Evolutionary conservation across 108 stramenopile genomes (phyloP).

Genomic region (Hondaea fermentalgiana): DNA sequence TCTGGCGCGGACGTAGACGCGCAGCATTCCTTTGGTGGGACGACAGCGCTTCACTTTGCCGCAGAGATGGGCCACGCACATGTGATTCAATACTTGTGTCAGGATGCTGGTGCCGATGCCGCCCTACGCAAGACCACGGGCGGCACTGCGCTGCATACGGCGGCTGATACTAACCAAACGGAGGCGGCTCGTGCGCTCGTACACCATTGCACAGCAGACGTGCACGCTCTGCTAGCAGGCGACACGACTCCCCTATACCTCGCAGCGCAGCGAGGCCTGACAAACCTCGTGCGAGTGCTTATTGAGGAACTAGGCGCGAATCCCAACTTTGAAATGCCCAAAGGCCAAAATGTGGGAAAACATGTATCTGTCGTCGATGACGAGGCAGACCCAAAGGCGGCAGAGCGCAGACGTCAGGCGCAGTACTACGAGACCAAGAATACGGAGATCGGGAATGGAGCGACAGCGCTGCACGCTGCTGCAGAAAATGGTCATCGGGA

Average conservation of each 20-base stretch:
- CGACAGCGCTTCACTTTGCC: not conserved
- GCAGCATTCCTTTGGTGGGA: not conserved
- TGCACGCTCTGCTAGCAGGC: not conserved
- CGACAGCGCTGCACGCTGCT: slow-evolving; percentile 1
- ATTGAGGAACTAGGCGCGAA: not conserved
- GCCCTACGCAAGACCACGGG: not conserved
- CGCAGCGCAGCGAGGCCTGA: not conserved
- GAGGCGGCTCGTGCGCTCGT: not conserved
- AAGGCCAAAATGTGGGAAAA: not conserved
- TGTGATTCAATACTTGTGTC: not conserved
- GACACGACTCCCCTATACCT: not conserved
- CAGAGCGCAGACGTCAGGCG: not conserved
- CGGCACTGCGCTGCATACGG: not conserved
- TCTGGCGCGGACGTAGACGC: not conserved
- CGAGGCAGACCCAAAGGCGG: not conserved
- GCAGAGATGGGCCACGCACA: not conserved
- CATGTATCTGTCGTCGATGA: not conserved
- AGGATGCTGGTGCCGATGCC: not conserved
- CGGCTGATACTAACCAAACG: not conserved
- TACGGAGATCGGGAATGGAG: not conserved
- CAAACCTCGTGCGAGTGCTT: not conserved
- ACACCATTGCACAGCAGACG: not conserved
- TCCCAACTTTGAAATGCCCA: not conserved
- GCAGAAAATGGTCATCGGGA: not conserved
- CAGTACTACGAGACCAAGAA: not conserved